Evolutionary conservation across 768 basidiomycete genomes (phyloP).

Genomic region (Dacryopinax spathularia): DNA sequence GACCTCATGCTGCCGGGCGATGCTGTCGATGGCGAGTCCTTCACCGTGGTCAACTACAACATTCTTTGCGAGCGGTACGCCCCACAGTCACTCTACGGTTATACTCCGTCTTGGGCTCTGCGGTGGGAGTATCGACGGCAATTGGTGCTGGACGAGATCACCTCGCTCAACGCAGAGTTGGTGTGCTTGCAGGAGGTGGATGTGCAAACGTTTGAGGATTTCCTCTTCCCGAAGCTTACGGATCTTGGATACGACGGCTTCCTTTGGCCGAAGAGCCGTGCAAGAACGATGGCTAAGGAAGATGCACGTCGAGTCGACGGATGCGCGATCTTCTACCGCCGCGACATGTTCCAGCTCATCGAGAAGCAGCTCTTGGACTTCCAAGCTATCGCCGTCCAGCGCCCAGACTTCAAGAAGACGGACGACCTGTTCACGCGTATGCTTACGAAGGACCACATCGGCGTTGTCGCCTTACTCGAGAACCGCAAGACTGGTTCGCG

Average conservation of each 20-base stretch:
- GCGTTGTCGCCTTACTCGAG: constrained; percentile 75
- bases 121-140: constrained; percentile 91
- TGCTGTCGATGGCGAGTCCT: constrained; percentile 52
- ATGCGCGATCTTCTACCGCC: constrained; percentile 63
- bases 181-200: constrained; percentile 94
- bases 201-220: constrained; percentile 81
- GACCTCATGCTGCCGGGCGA: constrained; percentile 34
- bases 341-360: constrained; percentile 68
- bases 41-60: constrained; percentile 80
- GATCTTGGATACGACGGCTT: constrained; percentile 78
- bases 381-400: constrained; percentile 79
- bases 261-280: constrained; percentile 82
- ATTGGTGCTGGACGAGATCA: constrained; percentile 69
- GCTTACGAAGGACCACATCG: constrained; percentile 85
- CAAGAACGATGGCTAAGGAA: constrained; percentile 78
- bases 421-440: constrained; percentile 99
- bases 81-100: constrained; percentile 78
- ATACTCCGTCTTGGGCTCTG: constrained; percentile 93
- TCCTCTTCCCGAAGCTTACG: constrained; percentile 59
- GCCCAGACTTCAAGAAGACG: constrained; percentile 88
- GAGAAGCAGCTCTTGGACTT: constrained; percentile 92
- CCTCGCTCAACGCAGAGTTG: constrained; percentile 71
- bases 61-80: constrained; percentile 87
- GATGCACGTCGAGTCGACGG: constrained; percentile 88
- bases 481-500: constrained; percentile 75